Evolutionary conservation across 768 basidiomycete species (phyloP), one percentile per base, ranked within the genome.

Genomic region (Sporobolomyces roseus): DNA sequence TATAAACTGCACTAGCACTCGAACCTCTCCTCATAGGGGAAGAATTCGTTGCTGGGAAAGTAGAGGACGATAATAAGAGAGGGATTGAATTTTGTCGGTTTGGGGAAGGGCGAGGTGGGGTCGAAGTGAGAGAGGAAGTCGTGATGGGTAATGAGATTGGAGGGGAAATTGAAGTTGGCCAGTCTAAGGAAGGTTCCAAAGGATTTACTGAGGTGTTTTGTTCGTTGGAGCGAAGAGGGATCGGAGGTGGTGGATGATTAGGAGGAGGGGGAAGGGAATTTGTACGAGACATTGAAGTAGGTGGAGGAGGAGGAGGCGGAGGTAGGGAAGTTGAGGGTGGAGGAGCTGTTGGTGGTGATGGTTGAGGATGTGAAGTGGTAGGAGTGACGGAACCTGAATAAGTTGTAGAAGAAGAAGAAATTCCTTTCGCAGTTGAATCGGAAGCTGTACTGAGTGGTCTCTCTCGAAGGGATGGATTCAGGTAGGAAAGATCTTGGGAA

Each of bases 241-340:
- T n/a, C n/a, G n/a, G n/a, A 29, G 45, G 43, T 16, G 56, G 56
- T 4, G 56, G 56, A 6, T 38, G 56, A 4, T 38, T 38, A 58
- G 43, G 56, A 45, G 43, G 29, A n/a, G 56, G n/a, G n/a, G n/a
- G n/a, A n/a, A n/a, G n/a, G n/a, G n/a, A n/a, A n/a, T n/a, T n/a
- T n/a, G n/a, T n/a, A n/a, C n/a, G n/a, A n/a, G n/a, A n/a, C n/a
- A n/a, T n/a, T 13, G 53, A 36, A 29, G 45, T 58, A 9, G 56
- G 56, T 4, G 56, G 56, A 6, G 56, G 56, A 4, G 56, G 56
- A 58, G 43, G 56, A 45, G 43, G 29, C 25, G 56, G 56, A 41
- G 17, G 10, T n/a, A 21, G 46, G 10, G 56, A 41, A 7, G 56
- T 38, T 10, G 56, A 41, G 14, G 56, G 56, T 8, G 32, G 56